Evolutionary conservation across 352 stramenopile genomes (phyloP).

Genomic region (Pythium dissimile): DNA sequence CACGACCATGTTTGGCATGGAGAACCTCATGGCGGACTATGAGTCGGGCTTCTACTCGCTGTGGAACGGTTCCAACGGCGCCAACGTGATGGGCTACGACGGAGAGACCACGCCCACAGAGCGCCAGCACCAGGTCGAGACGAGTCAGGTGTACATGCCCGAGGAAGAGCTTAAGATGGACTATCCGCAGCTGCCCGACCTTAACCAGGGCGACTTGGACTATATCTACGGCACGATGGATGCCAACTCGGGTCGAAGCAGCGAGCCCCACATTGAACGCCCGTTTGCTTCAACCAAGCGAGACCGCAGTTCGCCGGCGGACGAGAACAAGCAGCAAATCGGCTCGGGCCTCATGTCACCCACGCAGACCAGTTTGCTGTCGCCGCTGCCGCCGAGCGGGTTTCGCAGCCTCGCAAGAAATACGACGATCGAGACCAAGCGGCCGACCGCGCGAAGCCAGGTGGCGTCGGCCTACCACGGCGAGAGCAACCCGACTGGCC

Average conservation of each 20-base stretch:
- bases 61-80: slow-evolving; percentile 45
- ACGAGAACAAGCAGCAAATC: slow-evolving; percentile 5
- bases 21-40: slow-evolving; percentile 66
- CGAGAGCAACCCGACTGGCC: background rate
- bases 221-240: slow-evolving; percentile 69
- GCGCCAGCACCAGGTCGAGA: background rate
- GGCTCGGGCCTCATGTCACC: slow-evolving; percentile 14
- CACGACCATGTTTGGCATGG: slow-evolving; percentile 50
- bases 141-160: slow-evolving; percentile 32
- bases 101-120: slow-evolving; percentile 19
- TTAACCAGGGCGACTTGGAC: slow-evolving; percentile 73
- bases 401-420: slow-evolving; percentile 38
- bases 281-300: slow-evolving; percentile 38
- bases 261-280: slow-evolving; percentile 46
- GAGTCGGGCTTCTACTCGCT: slow-evolving; percentile 68
- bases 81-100: slow-evolving; percentile 51
- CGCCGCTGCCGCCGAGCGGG: slow-evolving; percentile 7
- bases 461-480: background rate
- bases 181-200: slow-evolving; percentile 56
- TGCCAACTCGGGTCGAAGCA: slow-evolving; percentile 2
- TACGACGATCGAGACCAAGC: slow-evolving; percentile 40
- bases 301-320: slow-evolving; percentile 17
- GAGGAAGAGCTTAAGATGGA: slow-evolving; percentile 78
- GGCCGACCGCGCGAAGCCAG: slow-evolving; percentile 8
- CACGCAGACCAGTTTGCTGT: slow-evolving; percentile 11